These are phyloP conservation scores for Pseudocercospora fuligena DNA, from an alignment of 2,329 filamentous ascomycete genomes.

Conservation along the genomic window DNA sequence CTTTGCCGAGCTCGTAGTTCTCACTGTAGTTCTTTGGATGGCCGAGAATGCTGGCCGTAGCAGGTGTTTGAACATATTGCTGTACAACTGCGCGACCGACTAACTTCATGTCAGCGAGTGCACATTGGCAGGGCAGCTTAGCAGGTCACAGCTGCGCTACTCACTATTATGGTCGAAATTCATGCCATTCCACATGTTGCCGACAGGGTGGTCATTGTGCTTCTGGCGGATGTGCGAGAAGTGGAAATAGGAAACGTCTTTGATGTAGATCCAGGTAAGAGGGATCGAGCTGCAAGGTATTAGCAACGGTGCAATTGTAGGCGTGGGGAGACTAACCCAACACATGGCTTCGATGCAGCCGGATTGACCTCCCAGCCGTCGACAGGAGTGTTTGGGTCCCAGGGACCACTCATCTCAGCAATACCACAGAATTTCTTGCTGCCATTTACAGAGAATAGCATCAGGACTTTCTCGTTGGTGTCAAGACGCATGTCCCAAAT, in stretches of 20 bases:
- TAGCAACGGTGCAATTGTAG: slow-evolving; percentile 10
- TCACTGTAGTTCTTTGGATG: slow-evolving; percentile 27
- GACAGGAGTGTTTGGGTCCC: slow-evolving; percentile 26
- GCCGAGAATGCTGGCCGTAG: slow-evolving; percentile 29
- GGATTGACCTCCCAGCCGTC: slow-evolving; percentile 30
- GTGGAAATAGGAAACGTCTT: slow-evolving; percentile 36
- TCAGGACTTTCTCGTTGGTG: slow-evolving; percentile 32
- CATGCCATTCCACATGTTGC: slow-evolving; percentile 44
- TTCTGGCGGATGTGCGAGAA: slow-evolving; percentile 35
- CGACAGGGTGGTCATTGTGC: slow-evolving; percentile 31
- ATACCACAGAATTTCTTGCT: slow-evolving; percentile 38
- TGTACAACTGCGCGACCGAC: slow-evolving; percentile 36
- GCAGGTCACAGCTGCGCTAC: background rate
- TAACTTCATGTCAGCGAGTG: background rate
- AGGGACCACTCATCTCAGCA: slow-evolving; percentile 37
- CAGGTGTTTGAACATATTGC: slow-evolving; percentile 31
- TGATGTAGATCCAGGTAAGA: slow-evolving; percentile 37
- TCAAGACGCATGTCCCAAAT: slow-evolving; percentile 30
- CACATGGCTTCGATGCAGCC: slow-evolving; percentile 15
- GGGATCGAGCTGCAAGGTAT: slow-evolving; percentile 33
- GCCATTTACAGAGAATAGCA: slow-evolving; percentile 39
- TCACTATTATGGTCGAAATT: slow-evolving; percentile 29
- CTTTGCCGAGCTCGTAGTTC: slow-evolving; percentile 16
- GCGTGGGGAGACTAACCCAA: slow-evolving; percentile 26
- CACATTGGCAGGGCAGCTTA: background rate